Percentiles rank a stretch among this genome's conserved stretches.
These are phyloP conservation scores for Proteromonas lacertae DNA, from an alignment of 352 stramenopile species.

Conservation along the genomic window DNA sequence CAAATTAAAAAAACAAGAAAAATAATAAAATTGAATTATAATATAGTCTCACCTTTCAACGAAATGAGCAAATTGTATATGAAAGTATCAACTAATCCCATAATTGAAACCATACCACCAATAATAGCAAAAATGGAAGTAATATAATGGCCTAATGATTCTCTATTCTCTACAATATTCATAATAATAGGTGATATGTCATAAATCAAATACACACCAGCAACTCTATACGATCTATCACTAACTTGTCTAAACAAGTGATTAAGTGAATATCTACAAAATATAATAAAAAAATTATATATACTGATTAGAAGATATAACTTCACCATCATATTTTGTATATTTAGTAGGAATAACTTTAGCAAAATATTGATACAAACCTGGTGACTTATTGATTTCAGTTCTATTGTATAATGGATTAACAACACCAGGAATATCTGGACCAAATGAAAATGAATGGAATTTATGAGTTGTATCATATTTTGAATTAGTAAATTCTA, in stretches of 20 bases:
- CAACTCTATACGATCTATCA: slow-evolving; percentile 9
- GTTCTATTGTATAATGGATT: slow-evolving; percentile 20
- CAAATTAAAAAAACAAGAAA: slow-evolving; percentile 10
- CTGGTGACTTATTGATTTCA: slow-evolving; percentile 17
- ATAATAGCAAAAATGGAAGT: slow-evolving; percentile 58
- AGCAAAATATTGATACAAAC: slow-evolving; percentile 17
- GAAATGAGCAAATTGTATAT: slow-evolving; percentile 24
- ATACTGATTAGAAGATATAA: slow-evolving; percentile 63
- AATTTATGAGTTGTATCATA: slow-evolving; percentile 41
- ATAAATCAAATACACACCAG: slow-evolving; percentile 81
- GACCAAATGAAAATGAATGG: slow-evolving; percentile 27
- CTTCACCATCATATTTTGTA: slow-evolving; percentile 33
- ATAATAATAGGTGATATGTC: slow-evolving; percentile 75
- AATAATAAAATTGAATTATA: slow-evolving; percentile 20
- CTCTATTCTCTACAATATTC: slow-evolving; percentile 50
- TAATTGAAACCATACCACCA: slow-evolving; percentile 44
- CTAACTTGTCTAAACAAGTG: slow-evolving; percentile 59
- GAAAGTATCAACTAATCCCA: slow-evolving; percentile 15
- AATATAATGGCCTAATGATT: slow-evolving; percentile 45
- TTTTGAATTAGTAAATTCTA: slow-evolving; percentile 19
- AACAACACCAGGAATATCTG: slow-evolving; percentile 13
- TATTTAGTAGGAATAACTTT: slow-evolving; percentile 82
- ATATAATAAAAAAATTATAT: too few species aligned
- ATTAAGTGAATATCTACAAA: slow-evolving; percentile 90
- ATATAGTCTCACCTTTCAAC: slow-evolving; percentile 26